Evolutionary conservation across 257 asterid genomes (phyloP).

Genomic region (Penstemon davidsonii): DNA sequence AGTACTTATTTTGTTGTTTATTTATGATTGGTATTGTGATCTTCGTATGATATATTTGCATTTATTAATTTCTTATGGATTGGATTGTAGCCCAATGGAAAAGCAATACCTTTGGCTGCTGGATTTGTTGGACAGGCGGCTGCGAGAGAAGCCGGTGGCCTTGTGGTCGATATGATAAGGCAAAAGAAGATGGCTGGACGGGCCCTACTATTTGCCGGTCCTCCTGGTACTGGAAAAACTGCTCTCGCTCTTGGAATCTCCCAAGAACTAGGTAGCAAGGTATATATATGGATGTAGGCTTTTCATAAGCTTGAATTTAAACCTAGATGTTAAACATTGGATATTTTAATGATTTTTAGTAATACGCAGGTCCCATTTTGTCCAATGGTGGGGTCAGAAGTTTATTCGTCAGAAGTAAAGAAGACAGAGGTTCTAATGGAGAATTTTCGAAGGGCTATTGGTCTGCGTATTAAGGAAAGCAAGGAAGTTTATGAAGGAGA

Average conservation of each 20-base stretch:
- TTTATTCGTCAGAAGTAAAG: conserved; percentile 95
- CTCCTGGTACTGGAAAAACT: conserved; percentile 98
- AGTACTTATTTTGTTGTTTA: too few relatives aligned
- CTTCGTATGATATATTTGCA: too few relatives aligned
- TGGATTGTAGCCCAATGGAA: conserved; percentile 61
- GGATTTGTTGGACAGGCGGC: conserved; percentile 94
- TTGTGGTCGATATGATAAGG: conserved; percentile 93
- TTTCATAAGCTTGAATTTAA: too few relatives aligned
- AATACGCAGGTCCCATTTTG: conserved; percentile 85
- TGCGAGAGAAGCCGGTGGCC: conserved; percentile 92
- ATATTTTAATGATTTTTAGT: not conserved
- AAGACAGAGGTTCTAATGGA: conserved; percentile 97
- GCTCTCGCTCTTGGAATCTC: conserved; percentile 94
- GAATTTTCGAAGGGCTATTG: conserved; percentile 90
- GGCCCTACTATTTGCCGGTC: conserved; percentile 88
- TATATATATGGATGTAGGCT: conserved; percentile 17
- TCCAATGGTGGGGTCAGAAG: conserved; percentile 99
- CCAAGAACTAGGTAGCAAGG: conserved; percentile 99
- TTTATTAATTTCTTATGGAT: too few relatives aligned
- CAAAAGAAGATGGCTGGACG: conserved; percentile 98
- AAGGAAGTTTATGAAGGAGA: conserved; percentile 99
- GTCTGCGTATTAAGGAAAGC: conserved; percentile 89
- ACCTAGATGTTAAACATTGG: too few relatives aligned
- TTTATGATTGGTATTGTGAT: too few relatives aligned
- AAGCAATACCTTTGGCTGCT: conserved; percentile 80